A percentile compares a stretch with the other conserved stretches of the same genome.
Conservation (phyloP, 2,329 filamentous ascomycete genomes). For the Ophiosphaerella narmari region DNA sequence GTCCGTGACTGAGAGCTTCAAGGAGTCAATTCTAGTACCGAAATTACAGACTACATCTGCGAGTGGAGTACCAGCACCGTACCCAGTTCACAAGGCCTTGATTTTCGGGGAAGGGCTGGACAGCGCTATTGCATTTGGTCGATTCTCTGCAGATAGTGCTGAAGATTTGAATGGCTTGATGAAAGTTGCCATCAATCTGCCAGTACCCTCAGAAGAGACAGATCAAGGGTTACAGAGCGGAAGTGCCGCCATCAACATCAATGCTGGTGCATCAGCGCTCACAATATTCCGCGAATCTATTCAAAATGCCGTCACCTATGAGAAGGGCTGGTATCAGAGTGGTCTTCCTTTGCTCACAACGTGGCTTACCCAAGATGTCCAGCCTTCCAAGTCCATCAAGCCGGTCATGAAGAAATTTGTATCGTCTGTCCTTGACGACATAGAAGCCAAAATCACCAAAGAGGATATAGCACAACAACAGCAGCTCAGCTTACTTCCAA, state of each 20-base stretch:
- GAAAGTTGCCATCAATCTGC: conserved; percentile 63
- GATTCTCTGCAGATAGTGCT: conserved; percentile 45
- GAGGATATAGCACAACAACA: conserved; percentile 53
- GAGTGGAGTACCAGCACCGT: conserved; percentile 69
- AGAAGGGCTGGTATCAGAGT: conserved; percentile 74
- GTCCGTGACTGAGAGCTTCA: conserved; percentile 49
- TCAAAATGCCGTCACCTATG: conserved; percentile 71
- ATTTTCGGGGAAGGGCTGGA: conserved; percentile 74
- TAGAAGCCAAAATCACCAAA: conserved; percentile 56
- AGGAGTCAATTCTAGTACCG: conserved; percentile 75
- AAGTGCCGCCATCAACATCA: conserved; percentile 62
- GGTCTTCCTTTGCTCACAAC: conserved; percentile 67
- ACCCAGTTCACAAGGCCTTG: conserved; percentile 82
- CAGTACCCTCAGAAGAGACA: conserved; percentile 47
- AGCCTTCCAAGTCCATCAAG: conserved; percentile 59
- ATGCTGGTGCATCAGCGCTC: conserved; percentile 66
- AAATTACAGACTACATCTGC: conserved; percentile 69
- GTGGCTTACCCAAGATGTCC: conserved; percentile 61
- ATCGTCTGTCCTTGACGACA: conserved; percentile 65
- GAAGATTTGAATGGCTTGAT: conserved; percentile 52
- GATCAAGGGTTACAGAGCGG: conserved; percentile 15
- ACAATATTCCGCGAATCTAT: conserved; percentile 70
- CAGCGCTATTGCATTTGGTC: conserved; percentile 63
- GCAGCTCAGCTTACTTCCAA: conserved; percentile 37
- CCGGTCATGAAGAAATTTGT: conserved; percentile 70